Base-by-base conservation (phyloP, 495 filamentous ascomycete genomes). In the Glutinoglossum americanum region DNA sequence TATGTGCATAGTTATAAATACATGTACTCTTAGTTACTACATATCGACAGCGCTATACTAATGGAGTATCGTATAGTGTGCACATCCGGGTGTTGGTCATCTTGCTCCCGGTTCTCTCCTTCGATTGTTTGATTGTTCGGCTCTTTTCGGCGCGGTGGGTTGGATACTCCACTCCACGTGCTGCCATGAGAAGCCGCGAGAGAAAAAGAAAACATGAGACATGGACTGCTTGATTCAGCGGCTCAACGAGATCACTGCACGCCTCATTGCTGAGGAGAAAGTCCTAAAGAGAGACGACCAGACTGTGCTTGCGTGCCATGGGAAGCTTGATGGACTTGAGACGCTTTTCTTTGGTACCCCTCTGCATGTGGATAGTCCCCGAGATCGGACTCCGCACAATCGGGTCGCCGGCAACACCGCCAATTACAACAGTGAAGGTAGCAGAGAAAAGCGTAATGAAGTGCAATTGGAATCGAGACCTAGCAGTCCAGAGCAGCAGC, bases 61-160 rank as follows among this genome's bases (percentile, higher is more conserved):
- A n/a, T n/a, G n/a, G n/a, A n/a, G n/a, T n/a, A n/a, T n/a, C n/a
- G n/a, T n/a, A n/a, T n/a, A n/a, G n/a, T n/a, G n/a, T n/a, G n/a
- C n/a, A n/a, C n/a, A n/a, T n/a, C n/a, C n/a, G n/a, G n/a, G n/a
- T n/a, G n/a, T n/a, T n/a, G n/a, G n/a, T n/a, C n/a, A n/a, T n/a
- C 32, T 35, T 11, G 32, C 32, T 35, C 32, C 32, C 32, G 32
- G 32, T 35, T 11, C 32, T 5, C 32, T 11, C 5, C 32, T 55
- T 71, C 72, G 32, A 74, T 67, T 2, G 68, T n/a, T n/a, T n/a
- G n/a, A n/a, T n/a, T n/a, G n/a, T n/a, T 73, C 56, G 72, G 72
- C 8, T 57, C 73, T 27, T 70, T 69, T 30, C 65, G 62, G 33
- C 66, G 63, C 25, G 62, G 48, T n/a, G 60, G 32, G 32, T 35